Evolutionary conservation across 169 alveolate species (phyloP).

Genomic region (Eimeria acervulina): DNA sequence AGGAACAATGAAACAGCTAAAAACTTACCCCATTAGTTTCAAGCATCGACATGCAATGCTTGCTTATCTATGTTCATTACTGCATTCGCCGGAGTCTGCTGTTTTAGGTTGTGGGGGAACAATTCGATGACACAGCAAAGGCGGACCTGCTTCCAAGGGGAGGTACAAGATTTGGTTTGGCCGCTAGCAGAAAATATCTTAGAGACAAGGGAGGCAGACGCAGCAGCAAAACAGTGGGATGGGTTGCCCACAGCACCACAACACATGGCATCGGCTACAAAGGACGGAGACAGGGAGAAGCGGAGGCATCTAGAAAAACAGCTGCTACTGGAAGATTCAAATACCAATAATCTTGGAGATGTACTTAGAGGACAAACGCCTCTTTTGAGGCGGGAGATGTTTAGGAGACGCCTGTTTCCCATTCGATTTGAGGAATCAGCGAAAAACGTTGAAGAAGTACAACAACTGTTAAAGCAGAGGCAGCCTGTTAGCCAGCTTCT

Average conservation of each 20-base stretch:
- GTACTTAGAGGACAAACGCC: slow-evolving; percentile 62
- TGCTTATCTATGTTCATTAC: not conserved
- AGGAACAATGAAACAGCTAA: not conserved
- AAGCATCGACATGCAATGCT: not conserved
- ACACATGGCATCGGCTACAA: not conserved
- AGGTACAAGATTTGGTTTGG: not conserved
- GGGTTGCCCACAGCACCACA: not conserved
- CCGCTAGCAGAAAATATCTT: not conserved
- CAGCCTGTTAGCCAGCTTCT: slow-evolving; percentile 42
- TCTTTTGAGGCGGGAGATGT: slow-evolving; percentile 71
- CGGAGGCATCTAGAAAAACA: slow-evolving; percentile 19
- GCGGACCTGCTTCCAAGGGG: slow-evolving; percentile 3
- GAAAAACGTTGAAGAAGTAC: slow-evolving; percentile 65
- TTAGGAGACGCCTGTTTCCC: slow-evolving; percentile 73
- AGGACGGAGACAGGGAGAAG: slow-evolving; percentile 11
- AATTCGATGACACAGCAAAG: slow-evolving; percentile 7
- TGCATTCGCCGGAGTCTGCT: slow-evolving; percentile 7
- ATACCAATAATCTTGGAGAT: slow-evolving; percentile 33
- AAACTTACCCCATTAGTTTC: not conserved
- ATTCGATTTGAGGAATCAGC: slow-evolving; percentile 80
- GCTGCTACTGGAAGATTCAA: not conserved
- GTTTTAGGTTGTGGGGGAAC: not conserved
- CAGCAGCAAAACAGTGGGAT: not conserved
- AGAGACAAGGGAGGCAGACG: not conserved
- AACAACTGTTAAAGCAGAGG: slow-evolving; percentile 56